These are phyloP conservation scores for Penicillium cosmopolitanum DNA, from an alignment of 495 filamentous ascomycete genomes.

Conservation along the genomic window DNA sequence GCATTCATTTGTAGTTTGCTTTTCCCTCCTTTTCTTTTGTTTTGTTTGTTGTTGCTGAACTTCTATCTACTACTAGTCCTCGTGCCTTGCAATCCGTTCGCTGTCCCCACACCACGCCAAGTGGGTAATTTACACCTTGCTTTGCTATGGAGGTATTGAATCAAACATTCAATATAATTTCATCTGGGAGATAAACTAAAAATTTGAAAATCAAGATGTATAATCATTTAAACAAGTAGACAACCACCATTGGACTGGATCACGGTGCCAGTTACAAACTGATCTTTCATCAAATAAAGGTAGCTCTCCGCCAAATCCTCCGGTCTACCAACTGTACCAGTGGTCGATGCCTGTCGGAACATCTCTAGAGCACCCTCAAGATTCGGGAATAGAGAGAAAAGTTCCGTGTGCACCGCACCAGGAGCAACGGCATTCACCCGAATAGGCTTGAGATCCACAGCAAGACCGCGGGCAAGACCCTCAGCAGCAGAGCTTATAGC, in stretches of 20 bases:
- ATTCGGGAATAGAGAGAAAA: slow-evolving; percentile 27
- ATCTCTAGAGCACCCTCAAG: slow-evolving; percentile 12
- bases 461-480: slow-evolving; percentile 55
- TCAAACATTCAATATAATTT: neutral
- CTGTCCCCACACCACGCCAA: neutral
- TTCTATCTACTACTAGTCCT: too few relatives aligned
- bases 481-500: slow-evolving; percentile 44
- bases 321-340: slow-evolving; percentile 51
- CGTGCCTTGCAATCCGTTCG: neutral
- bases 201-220: neutral
- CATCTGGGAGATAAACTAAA: neutral
- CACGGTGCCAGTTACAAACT: slow-evolving; percentile 50
- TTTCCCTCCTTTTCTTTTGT: too few relatives aligned
- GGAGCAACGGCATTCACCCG: slow-evolving; percentile 66
- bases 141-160: too few relatives aligned
- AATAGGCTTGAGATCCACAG: slow-evolving; percentile 62
- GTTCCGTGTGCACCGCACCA: slow-evolving; percentile 58
- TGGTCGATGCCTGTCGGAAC: slow-evolving; percentile 36
- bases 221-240: slow-evolving; percentile 7
- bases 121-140: too few relatives aligned
- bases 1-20: too few relatives aligned
- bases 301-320: slow-evolving; percentile 71
- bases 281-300: slow-evolving; percentile 65
- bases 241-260: slow-evolving; percentile 44
- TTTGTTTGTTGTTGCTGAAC: too few relatives aligned